Evolutionary conservation across 1,139 yeast species (phyloP).

Genomic region (Pichia sp.): DNA sequence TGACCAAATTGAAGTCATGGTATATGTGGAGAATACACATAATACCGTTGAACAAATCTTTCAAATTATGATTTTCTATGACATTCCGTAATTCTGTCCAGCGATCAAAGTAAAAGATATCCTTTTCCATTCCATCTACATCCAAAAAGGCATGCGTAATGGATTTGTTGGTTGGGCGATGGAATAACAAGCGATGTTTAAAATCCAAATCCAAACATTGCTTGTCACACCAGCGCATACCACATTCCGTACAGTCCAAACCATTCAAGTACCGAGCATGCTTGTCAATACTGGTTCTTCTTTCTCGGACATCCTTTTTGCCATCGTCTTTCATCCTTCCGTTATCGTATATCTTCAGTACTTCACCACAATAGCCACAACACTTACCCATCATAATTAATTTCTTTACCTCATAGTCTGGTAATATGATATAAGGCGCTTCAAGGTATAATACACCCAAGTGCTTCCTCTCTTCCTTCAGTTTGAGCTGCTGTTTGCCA

Average conservation of each 20-base stretch:
- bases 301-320: constrained; percentile 20
- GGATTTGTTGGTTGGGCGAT: constrained; percentile 28
- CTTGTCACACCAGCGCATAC: constrained; percentile 65
- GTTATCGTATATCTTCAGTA: constrained; percentile 34
- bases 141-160: constrained; percentile 16
- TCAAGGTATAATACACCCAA: constrained; percentile 24
- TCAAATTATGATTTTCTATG: constrained; percentile 9
- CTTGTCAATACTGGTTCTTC: constrained; percentile 14
- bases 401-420: constrained; percentile 61
- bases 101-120: constrained; percentile 15
- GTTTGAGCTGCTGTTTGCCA: constrained; percentile 5
- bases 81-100: constrained; percentile 15
- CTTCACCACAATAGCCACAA: constrained; percentile 72
- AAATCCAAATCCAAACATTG: constrained; percentile 47
- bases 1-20: constrained; percentile 12
- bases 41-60: constrained; percentile 14
- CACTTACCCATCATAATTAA: constrained; percentile 62
- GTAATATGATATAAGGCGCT: constrained; percentile 56
- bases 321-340: constrained; percentile 22
- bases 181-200: constrained; percentile 55
- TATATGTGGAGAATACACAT: constrained; percentile 16
- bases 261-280: constrained; percentile 31
- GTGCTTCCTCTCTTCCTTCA: constrained; percentile 5
- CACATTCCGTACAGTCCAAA: constrained; percentile 61
- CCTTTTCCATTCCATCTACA: constrained; percentile 6